Base-by-base conservation (phyloP, 2,329 filamentous ascomycete genomes). In the Fusarium bactridioides region DNA sequence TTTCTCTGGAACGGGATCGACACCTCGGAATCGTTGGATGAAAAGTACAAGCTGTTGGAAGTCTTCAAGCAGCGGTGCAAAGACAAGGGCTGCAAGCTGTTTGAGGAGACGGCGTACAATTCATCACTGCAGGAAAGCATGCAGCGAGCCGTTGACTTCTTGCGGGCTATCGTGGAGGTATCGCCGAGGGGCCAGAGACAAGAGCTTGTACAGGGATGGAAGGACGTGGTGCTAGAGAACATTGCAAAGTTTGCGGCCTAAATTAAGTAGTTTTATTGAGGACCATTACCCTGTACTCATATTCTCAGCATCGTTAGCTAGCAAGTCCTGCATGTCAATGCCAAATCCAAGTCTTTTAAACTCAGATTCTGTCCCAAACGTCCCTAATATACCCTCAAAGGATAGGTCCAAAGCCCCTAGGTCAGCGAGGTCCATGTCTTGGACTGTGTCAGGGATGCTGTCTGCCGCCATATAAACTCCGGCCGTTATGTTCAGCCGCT, bases 81-180 rank as follows among this genome's bases (percentile, higher is more conserved):
- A 6, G 9, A 35, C 8, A 33, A 33, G 1, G 11, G 11, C 6
- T 33, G 29, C 16, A 15, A 9, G 2, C 4, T 33, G 0, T 19
- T 33, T 2, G 11, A 25, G 9, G 29, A 51, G 2, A 4, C 16
- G 1, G 0, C 5, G 7, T 51, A 19, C 29, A 19, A 11, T 1
- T 35, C n/a, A 0, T 0, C 47, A 19, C 4, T 25, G 0, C 47
- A 51, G 4, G 47, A 51, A 0, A 1, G 2, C 3, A 35, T 35
- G 29, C 47, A 35, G 12, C 0, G 29, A 0, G 47, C 29, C 0
- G 47, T 35, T 15, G 29, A 35, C 29, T 51, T 51, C 16, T 51
- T 51, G n/a, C 11, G n/a, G 6, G 47, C 47, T 4, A 35, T 35
- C 3, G 47, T 19, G 11, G 47, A 51, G n/a, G 29, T 51, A 2